These are phyloP conservation scores for Aspergillus puulaauensis DNA, from an alignment of 2,329 filamentous ascomycete genomes.

Conservation along the genomic window DNA sequence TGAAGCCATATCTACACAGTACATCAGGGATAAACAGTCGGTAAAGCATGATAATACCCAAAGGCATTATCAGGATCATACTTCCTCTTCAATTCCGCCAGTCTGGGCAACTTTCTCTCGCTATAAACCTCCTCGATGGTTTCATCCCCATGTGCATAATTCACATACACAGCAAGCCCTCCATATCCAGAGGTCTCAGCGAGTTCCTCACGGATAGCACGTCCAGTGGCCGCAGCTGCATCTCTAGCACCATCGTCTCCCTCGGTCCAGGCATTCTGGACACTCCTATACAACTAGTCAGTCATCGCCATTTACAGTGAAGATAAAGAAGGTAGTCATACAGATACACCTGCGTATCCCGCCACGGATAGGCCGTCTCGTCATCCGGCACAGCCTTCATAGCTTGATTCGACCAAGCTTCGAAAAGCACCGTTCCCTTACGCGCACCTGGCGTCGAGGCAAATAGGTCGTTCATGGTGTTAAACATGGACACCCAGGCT, in stretches of 20 bases:
- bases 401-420: neutral
- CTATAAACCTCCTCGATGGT: neutral
- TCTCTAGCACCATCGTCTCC: neutral
- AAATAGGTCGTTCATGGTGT: neutral
- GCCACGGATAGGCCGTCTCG: neutral
- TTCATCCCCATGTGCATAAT: slow-evolving; percentile 3
- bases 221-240: neutral
- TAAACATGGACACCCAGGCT: neutral
- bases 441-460: neutral
- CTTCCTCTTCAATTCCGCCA: neutral
- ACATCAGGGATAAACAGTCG: neutral
- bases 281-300: neutral
- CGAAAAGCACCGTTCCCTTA: neutral
- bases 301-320: neutral
- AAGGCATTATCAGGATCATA: neutral
- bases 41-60: neutral
- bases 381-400: neutral
- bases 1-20: neutral
- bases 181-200: neutral
- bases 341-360: neutral
- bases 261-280: neutral
- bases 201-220: neutral
- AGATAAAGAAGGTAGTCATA: neutral
- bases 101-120: neutral
- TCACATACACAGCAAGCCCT: neutral